Evolutionary conservation across 805 yeast genomes (phyloP), one percentile per base, ranked within the genome.

Genomic region (Maudiozyma turicensis): DNA sequence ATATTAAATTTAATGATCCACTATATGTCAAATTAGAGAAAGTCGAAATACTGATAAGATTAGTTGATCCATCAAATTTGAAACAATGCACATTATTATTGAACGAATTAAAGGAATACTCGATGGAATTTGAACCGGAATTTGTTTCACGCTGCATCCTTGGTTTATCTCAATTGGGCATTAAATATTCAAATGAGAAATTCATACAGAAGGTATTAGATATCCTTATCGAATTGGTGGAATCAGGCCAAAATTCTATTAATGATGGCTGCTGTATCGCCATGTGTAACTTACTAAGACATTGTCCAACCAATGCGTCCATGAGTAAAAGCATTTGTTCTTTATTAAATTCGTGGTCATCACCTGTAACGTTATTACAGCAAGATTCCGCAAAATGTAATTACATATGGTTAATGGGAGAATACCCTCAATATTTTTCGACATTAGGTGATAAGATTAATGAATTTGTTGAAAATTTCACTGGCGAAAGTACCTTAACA

Each of bases 1-100:
- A 86, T 72, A 81, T 91, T 62, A 89, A 89, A 66, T 89, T 78
- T 71, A 84, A 82, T 64, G 86, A 90, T 73, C 86, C 96, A 51
- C 66, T 86, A 47, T 86, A 86, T 60, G 70, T 86, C 51, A 86
- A 86, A 60, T 67, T 84, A 52, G 93, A 85, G 58, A 86, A 86
- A 60, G 72, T 86, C 51, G 93, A 85, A 58, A 81, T 84, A 28
- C 70, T 85, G 72, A 79, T 84, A 0, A 75, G 91, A 60, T 70
- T 85, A 48, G 82, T 86, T 5, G 77, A 77, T 51, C 82, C 77
- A 33, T 44, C 58, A 5, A 65, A 69, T 13, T 43, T 63, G 44
- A 66, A 68, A 48, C 86, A 83, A 58, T 74, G 81, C 43, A 64
- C 77, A 26, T 63, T 83, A 52, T 65, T 85, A 41, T 67, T 85